These are phyloP conservation scores for Fremontodendron californicum DNA, from an alignment of 345 rosid genomes.

Conservation along the genomic window DNA sequence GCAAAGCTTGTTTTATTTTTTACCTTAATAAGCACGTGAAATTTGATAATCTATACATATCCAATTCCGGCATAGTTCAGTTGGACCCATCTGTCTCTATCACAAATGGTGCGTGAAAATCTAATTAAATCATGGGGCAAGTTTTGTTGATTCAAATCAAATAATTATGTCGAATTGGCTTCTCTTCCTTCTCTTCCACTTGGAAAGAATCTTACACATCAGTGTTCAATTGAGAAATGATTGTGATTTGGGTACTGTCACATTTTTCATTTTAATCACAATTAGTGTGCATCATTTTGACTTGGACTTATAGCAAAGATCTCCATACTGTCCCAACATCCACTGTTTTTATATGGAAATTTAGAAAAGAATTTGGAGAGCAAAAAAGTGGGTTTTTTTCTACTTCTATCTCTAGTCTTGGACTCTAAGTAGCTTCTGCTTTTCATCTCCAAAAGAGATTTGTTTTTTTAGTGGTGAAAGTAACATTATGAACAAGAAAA, in stretches of 20 bases:
- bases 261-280: neutral
- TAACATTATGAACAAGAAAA: no score
- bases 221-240: conserved; percentile 6
- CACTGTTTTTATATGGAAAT: neutral
- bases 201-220: neutral
- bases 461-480: no score
- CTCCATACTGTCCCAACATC: neutral
- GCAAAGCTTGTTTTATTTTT: neutral
- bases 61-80: neutral
- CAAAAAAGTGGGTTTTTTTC: neutral
- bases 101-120: neutral
- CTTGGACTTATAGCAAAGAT: neutral
- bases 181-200: neutral
- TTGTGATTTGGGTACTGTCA: conserved; percentile 4
- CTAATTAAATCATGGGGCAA: neutral
- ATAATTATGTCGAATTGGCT: conserved; percentile 16
- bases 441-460: no score
- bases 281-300: neutral
- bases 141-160: conserved; percentile 10
- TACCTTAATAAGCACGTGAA: neutral
- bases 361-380: neutral
- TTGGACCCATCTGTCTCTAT: neutral
- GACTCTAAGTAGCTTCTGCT: no score
- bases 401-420: no score
- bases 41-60: neutral